Conservation (phyloP, 768 basidiomycete species). For the Crepidotus variabilis region DNA sequence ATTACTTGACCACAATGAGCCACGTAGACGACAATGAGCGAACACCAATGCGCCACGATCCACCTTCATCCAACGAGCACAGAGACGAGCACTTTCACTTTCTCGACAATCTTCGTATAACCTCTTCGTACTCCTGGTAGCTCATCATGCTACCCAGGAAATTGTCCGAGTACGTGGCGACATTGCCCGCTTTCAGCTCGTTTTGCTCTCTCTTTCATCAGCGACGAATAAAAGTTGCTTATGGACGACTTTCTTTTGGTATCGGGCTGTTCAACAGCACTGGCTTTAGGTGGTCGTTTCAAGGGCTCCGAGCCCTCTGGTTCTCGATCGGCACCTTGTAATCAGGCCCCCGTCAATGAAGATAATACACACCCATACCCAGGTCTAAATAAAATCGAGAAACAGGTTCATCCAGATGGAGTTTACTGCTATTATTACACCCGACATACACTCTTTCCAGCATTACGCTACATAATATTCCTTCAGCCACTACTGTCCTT, state of each 20-base stretch:
- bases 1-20: no score
- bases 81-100: slow-evolving; percentile 9
- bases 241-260: slow-evolving; percentile 23
- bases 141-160: slow-evolving; percentile 18
- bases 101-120: slow-evolving; percentile 21
- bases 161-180: neutral
- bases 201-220: slow-evolving; percentile 9
- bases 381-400: neutral
- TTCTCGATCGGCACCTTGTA: neutral
- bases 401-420: slow-evolving; percentile 1
- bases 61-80: no score
- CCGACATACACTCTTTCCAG: slow-evolving; percentile 15
- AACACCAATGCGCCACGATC: no score
- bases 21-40: no score
- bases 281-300: slow-evolving; percentile 5
- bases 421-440: slow-evolving; percentile 7
- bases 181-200: neutral
- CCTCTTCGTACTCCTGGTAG: slow-evolving; percentile 18
- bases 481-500: slow-evolving; percentile 6
- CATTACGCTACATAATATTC: slow-evolving; percentile 11
- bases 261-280: slow-evolving; percentile 18
- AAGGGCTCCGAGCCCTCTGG: neutral
- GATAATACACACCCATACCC: neutral
- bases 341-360: neutral
- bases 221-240: slow-evolving; percentile 16